Evolutionary conservation across 805 yeast genomes (phyloP).

Genomic region (Candida oleophila): DNA sequence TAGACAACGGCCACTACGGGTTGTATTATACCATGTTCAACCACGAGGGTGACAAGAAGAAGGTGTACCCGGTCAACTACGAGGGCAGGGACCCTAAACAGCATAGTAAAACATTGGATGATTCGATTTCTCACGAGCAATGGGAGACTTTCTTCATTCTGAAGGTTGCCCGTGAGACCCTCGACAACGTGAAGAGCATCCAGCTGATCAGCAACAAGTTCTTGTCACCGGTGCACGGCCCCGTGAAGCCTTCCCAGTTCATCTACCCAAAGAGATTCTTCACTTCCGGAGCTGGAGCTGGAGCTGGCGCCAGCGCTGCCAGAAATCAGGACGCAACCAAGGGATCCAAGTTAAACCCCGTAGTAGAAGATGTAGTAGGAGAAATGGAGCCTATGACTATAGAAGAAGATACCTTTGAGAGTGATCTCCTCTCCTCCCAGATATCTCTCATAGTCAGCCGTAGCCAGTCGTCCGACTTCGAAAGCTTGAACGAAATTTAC

Average conservation of each 20-base stretch:
- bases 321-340: background rate
- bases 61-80: conserved; percentile 3
- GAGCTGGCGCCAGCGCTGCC: no score
- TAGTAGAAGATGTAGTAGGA: conserved; percentile 4
- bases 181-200: conserved; percentile 23
- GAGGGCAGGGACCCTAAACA: conserved; percentile 1
- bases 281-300: conserved; percentile 6
- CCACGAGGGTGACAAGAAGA: conserved; percentile 27
- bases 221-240: conserved; percentile 18
- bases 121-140: background rate
- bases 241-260: conserved; percentile 7
- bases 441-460: background rate
- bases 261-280: conserved; percentile 6
- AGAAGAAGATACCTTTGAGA: background rate
- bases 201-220: conserved; percentile 19
- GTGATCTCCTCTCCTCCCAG: background rate
- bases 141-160: conserved; percentile 24
- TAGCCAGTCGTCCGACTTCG: background rate
- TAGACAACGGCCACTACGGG: conserved; percentile 43
- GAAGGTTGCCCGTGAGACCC: conserved; percentile 28
- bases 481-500: conserved; percentile 26
- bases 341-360: no score
- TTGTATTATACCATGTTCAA: conserved; percentile 39
- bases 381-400: background rate
- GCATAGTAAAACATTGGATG: background rate